phyloP scores from a whole-genome alignment of 1,284 basidiomycete species.

The Cutaneotrichosporon sp. region DNA sequence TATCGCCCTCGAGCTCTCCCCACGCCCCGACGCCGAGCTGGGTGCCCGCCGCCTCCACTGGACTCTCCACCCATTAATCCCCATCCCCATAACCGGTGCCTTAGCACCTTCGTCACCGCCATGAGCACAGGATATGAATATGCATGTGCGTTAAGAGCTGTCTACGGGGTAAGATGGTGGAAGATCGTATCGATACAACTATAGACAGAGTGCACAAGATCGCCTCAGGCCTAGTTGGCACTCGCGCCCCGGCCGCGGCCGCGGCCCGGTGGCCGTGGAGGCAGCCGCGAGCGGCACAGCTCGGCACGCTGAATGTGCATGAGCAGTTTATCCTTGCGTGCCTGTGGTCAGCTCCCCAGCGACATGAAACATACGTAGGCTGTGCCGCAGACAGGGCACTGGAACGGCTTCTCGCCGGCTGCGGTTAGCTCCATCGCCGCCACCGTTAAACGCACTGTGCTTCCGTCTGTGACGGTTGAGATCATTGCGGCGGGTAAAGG shows the following conservation, averaged over 20 bases:
- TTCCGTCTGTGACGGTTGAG: conserved; percentile 27
- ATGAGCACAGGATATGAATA: not conserved
- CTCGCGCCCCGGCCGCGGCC: conserved; percentile 9
- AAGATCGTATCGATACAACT: not conserved
- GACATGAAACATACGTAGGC: conserved; percentile 18
- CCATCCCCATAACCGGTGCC: no score
- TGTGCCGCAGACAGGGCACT: conserved; percentile 20
- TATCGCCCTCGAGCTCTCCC: no score
- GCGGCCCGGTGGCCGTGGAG: conserved; percentile 17
- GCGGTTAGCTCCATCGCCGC: conserved; percentile 1
- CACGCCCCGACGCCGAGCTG: no score
- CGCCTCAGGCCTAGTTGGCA: not conserved
- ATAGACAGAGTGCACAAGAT: not conserved
- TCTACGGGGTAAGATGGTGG: no score
- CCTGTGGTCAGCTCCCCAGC: conserved; percentile 19
- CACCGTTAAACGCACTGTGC: conserved; percentile 24
- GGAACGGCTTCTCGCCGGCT: conserved; percentile 28
- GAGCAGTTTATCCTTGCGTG: conserved; percentile 30
- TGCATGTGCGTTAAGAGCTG: not conserved
- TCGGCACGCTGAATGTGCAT: conserved; percentile 28
- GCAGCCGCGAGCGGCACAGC: conserved; percentile 21
- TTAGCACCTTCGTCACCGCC: no score
- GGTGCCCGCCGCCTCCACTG: no score
- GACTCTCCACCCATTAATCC: no score
- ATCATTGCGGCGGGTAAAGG: conserved; percentile 28